A percentile compares a stretch with the other conserved stretches of the same genome.
Conservation (phyloP, 805 yeast species). For the Lipomyces starkeyi region DNA sequence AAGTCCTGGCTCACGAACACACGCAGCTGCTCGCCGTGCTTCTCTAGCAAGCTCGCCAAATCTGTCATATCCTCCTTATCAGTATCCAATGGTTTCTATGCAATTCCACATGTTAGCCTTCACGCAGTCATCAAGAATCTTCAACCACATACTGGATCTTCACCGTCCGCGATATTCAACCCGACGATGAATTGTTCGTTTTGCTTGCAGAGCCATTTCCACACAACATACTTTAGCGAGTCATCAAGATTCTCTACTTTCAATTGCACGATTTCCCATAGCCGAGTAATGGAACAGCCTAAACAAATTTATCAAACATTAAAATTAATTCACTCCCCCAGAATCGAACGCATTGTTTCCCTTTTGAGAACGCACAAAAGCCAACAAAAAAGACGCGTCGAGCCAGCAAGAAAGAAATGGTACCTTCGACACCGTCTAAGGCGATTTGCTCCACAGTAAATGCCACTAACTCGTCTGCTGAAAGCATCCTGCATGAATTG, state of each 20-base stretch:
- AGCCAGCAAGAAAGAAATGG: not conserved
- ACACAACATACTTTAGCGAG: slow-evolving; percentile 35
- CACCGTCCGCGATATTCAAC: slow-evolving; percentile 15
- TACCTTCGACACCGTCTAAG: slow-evolving; percentile 45
- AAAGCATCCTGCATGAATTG: slow-evolving; percentile 13
- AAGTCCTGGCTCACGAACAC: slow-evolving; percentile 45
- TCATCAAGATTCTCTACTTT: slow-evolving; percentile 39
- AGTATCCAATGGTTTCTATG: slow-evolving; percentile 15
- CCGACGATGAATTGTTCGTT: slow-evolving; percentile 38
- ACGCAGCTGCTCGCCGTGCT: slow-evolving; percentile 32
- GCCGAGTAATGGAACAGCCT: slow-evolving; percentile 42
- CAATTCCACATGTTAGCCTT: not conserved
- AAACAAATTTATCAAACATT: not conserved
- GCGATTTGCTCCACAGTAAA: slow-evolving; percentile 43
- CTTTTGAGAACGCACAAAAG: no score
- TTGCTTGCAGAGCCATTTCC: slow-evolving; percentile 42
- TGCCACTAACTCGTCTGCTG: slow-evolving; percentile 43
- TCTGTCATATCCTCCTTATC: slow-evolving; percentile 26
- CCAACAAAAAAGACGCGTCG: not conserved
- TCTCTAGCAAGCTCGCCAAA: slow-evolving; percentile 19
- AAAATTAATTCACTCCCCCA: not conserved
- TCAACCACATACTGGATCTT: slow-evolving; percentile 11
- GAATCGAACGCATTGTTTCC: slow-evolving; percentile 6
- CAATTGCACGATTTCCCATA: slow-evolving; percentile 41
- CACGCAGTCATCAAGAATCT: not conserved